These are phyloP conservation scores for Dorcoceras hygrometricum DNA, from an alignment of 257 asterid species.

Conservation along the genomic window DNA sequence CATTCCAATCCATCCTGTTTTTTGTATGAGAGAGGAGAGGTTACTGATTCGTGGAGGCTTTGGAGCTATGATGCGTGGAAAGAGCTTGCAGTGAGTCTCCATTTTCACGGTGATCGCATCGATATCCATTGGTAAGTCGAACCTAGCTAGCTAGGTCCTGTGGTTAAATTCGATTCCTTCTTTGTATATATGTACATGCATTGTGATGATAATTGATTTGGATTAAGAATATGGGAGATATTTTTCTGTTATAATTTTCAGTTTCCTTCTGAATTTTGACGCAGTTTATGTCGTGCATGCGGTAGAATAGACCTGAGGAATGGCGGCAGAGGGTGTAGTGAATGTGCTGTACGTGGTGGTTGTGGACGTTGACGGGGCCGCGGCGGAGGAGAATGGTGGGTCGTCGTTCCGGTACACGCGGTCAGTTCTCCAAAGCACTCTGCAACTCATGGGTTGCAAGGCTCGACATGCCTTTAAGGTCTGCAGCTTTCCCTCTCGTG, in stretches of 20 bases:
- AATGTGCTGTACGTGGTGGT: constrained; percentile 81
- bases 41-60: not conserved
- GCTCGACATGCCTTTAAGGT: constrained; percentile 99
- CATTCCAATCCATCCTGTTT: not conserved
- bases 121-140: not conserved
- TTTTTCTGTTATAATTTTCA: not conserved
- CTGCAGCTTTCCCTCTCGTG: not conserved
- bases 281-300: constrained; percentile 23
- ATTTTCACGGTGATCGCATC: not conserved
- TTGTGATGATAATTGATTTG: not conserved
- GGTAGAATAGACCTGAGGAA: constrained; percentile 29
- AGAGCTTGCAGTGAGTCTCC: not conserved
- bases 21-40: not conserved
- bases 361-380: constrained; percentile 43
- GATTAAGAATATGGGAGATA: not conserved
- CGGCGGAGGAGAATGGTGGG: constrained; percentile 28
- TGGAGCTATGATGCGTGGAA: not conserved
- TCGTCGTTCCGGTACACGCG: constrained; percentile 87
- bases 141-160: not conserved
- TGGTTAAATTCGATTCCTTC: not conserved
- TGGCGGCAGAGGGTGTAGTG: constrained; percentile 62
- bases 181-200: not conserved
- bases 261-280: not conserved
- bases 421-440: constrained; percentile 83
- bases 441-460: constrained; percentile 98